Evolutionary conservation across 148 eudicot genomes (phyloP).

Genomic region (Chenopodium berlandieri): DNA sequence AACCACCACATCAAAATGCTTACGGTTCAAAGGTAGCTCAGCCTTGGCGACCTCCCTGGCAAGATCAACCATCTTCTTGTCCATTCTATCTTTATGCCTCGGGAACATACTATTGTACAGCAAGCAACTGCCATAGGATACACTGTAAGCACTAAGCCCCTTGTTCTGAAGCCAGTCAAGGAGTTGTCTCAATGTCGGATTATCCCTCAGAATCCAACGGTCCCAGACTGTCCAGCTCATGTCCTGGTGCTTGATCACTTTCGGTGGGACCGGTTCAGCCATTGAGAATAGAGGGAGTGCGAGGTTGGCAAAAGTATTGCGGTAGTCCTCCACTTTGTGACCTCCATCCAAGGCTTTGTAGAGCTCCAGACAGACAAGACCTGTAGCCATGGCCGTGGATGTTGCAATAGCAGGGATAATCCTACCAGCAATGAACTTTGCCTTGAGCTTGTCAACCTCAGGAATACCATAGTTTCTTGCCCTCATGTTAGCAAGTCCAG

Average conservation of each 20-base stretch:
- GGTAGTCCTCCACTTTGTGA: constrained; percentile 61
- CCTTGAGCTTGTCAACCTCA: constrained; percentile 62
- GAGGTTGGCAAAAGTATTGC: constrained; percentile 63
- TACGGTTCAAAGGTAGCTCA: constrained; percentile 45
- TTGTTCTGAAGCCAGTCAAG: constrained; percentile 63
- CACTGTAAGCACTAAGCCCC: constrained; percentile 62
- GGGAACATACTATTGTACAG: constrained; percentile 62
- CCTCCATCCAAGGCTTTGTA: constrained; percentile 50
- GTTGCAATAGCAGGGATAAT: constrained; percentile 65
- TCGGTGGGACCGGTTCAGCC: constrained; percentile 60
- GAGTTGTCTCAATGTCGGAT: constrained; percentile 53
- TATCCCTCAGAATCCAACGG: constrained; percentile 45
- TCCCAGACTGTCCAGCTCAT: constrained; percentile 73
- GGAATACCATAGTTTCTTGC: constrained; percentile 57
- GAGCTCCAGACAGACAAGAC: constrained; percentile 59
- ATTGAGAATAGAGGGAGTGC: constrained; percentile 63
- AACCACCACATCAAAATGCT: constrained; percentile 50
- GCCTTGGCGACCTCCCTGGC: constrained; percentile 51
- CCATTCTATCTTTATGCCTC: constrained; percentile 50
- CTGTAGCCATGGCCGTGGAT: constrained; percentile 61
- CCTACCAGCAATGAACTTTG: constrained; percentile 62
- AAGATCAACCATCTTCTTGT: constrained; percentile 51
- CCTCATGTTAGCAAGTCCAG: constrained; percentile 78
- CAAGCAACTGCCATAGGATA: constrained; percentile 69
- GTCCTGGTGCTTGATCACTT: constrained; percentile 59